These are phyloP conservation scores for Wickerhamomyces sydowiorum DNA, from an alignment of 805 yeast species.

Conservation along the genomic window DNA sequence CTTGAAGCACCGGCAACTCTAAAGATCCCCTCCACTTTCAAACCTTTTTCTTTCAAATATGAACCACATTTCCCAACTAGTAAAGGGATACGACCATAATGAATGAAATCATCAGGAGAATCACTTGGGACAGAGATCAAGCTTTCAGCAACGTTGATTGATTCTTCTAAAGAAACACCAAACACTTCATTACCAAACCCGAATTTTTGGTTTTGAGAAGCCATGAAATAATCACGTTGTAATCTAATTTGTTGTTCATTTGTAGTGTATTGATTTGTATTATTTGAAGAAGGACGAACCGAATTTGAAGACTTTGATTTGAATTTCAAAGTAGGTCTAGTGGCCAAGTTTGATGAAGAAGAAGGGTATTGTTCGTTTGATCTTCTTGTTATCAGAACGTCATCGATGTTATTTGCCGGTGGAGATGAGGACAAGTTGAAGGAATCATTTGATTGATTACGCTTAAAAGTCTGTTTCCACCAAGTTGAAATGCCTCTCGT, in stretches of 20 bases:
- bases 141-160: conserved; percentile 73
- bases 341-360: background rate
- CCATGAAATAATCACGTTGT: conserved; percentile 32
- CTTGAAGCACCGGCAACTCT: conserved; percentile 89
- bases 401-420: conserved; percentile 8
- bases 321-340: conserved; percentile 28
- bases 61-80: conserved; percentile 96
- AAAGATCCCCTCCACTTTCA: conserved; percentile 85
- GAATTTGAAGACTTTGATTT: conserved; percentile 29
- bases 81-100: conserved; percentile 86
- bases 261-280: conserved; percentile 4
- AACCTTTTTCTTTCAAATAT: conserved; percentile 69
- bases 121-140: conserved; percentile 59
- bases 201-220: conserved; percentile 24
- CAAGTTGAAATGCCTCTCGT: conserved; percentile 29
- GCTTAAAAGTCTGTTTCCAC: conserved; percentile 35
- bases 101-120: conserved; percentile 53
- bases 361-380: background rate
- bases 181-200: conserved; percentile 49
- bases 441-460: conserved; percentile 17
- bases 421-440: conserved; percentile 1
- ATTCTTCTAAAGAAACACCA: conserved; percentile 72
- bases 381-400: conserved; percentile 9
- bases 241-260: conserved; percentile 22
- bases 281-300: conserved; percentile 9